A percentile compares a stretch with the other conserved stretches of the same genome.
phyloP scores from a whole-genome alignment of 2,329 filamentous ascomycete genomes.

The Fusarium sp. region DNA sequence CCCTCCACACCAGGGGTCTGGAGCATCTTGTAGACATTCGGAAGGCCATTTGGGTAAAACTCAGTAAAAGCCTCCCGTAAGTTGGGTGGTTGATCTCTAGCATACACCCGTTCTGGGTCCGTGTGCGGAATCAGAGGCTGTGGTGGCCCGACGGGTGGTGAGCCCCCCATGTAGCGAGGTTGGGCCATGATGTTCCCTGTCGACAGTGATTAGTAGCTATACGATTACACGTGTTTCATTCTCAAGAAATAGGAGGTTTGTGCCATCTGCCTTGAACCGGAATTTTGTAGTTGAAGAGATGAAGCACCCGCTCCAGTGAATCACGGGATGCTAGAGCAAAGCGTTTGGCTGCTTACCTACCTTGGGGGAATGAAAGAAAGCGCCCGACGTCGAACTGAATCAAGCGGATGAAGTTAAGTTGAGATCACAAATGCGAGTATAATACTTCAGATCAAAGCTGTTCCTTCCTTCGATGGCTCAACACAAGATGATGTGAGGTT shows the following conservation, averaged over 20 bases:
- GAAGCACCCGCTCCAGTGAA: neutral
- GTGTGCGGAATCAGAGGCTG: constrained; percentile 30
- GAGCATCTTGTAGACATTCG: constrained; percentile 54
- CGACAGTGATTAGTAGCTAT: constrained; percentile 21
- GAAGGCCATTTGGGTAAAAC: constrained; percentile 57
- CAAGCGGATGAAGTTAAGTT: neutral
- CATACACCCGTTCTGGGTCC: constrained; percentile 43
- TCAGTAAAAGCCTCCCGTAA: constrained; percentile 48
- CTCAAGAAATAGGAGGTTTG: neutral
- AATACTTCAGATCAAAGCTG: constrained; percentile 3
- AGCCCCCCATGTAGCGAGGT: constrained; percentile 16
- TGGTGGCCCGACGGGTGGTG: constrained; percentile 30
- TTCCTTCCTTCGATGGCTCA: constrained; percentile 25
- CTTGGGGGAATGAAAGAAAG: constrained; percentile 23
- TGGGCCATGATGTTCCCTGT: constrained; percentile 38
- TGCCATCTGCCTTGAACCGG: neutral
- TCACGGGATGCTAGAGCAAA: neutral
- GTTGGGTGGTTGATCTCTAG: constrained; percentile 44
- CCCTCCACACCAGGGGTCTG: constrained; percentile 44
- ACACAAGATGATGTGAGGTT: constrained; percentile 5
- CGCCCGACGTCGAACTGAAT: neutral
- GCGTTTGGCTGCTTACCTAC: constrained; percentile 9
- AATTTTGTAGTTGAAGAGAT: neutral
- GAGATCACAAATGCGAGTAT: neutral
- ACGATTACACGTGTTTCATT: neutral